A percentile compares a stretch with the other conserved stretches of the same genome.
These are phyloP conservation scores for Chimonanthus praecox DNA, from an alignment of 164 flowering plant genomes.

Conservation along the genomic window DNA sequence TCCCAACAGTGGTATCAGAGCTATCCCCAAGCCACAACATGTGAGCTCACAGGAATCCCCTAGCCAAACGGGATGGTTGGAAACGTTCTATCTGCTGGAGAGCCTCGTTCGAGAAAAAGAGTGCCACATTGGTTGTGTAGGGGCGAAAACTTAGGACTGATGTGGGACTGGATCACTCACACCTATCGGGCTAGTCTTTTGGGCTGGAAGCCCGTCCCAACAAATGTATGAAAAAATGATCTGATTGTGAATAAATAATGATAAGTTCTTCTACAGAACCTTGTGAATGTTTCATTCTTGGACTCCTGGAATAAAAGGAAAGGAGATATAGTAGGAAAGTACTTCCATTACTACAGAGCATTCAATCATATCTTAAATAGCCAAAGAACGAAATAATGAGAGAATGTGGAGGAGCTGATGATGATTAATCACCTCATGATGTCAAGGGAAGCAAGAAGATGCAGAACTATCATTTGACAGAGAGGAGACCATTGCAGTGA, in stretches of 20 bases:
- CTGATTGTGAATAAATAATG: not conserved
- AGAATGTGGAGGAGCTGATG: not conserved
- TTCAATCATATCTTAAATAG: not conserved
- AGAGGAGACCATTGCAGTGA: slow-evolving; percentile 70
- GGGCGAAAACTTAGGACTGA: too few relatives aligned
- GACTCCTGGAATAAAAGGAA: not conserved
- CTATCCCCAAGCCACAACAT: too few relatives aligned
- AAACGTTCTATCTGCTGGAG: too few relatives aligned
- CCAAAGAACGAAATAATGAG: not conserved
- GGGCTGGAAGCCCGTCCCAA: too few relatives aligned
- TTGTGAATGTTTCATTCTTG: not conserved
- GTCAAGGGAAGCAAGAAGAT: slow-evolving; percentile 50
- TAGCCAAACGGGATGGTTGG: too few relatives aligned
- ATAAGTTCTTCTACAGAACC: not conserved
- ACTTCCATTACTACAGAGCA: not conserved
- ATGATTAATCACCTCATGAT: slow-evolving; percentile 19
- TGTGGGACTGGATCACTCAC: too few relatives aligned
- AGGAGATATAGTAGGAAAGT: not conserved
- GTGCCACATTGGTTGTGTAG: too few relatives aligned
- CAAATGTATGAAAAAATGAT: not conserved
- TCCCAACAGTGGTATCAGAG: too few relatives aligned
- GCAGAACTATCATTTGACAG: slow-evolving; percentile 69
- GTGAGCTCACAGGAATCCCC: too few relatives aligned
- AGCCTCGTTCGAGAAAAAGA: too few relatives aligned
- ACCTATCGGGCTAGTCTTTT: too few relatives aligned